Evolutionary conservation across 176 grass and related monocot genomes (phyloP), one percentile per base, ranked within the genome.

Genomic region (Musa troglodytarum): DNA sequence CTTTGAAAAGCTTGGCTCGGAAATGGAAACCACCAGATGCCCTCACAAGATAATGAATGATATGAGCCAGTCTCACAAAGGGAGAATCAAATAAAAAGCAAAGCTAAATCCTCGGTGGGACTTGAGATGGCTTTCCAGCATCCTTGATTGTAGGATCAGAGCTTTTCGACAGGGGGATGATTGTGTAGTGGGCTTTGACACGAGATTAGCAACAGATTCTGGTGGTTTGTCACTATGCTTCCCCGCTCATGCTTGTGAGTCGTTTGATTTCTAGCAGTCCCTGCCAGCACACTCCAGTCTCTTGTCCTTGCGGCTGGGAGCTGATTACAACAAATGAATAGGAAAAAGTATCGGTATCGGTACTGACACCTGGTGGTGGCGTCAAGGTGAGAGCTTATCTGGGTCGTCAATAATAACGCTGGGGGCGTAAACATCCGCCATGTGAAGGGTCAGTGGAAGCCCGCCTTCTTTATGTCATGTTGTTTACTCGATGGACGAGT

Each of bases 81-180:
- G 29, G 23, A 65, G 23, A 65, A 11, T 11, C 0, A 25, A 23
- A 25, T 26, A 65, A 28, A 23, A 21, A 65, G 63, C 28, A n/a
- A 21, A 50, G 68, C 68, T 49, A n/a, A 50, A 49, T 70, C 17
- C 15, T 70, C 29, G 0, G 0, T 16, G 59, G 58, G 75, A 65
- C 53, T 77, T 77, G 49, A 65, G 75, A 29, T 26, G 75, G 62
- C 62, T 66, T 65, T 77, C 66, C n/a, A 2, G 1, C 15, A 15
- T 16, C 2, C 7, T 61, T 77, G 75, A 77, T 77, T 26, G 66
- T 49, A 65, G 61, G 75, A 77, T 77, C 53, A 66, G 61, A 65
- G 61, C 75, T 77, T 77, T 77, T 16, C 34, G 9, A 13, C 8
- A 10, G 49, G 1, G 11, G 1, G 11, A 23, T 53, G 75, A 50